Base-by-base conservation (phyloP, 1,139 yeast species). In the Debaryomycetaceae sp. region DNA sequence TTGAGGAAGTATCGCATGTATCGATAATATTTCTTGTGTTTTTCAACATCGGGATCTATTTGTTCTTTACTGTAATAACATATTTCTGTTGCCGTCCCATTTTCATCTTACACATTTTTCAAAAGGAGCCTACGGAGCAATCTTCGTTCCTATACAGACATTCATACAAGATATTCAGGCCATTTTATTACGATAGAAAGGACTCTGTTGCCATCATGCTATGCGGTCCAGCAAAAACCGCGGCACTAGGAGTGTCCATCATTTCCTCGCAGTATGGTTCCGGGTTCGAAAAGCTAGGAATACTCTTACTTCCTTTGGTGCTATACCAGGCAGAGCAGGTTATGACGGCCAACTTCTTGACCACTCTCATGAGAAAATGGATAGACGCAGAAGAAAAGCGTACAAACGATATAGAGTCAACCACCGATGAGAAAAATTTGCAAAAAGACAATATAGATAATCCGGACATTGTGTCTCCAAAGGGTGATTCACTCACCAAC, bases 221-320 rank as follows among this genome's bases (percentile, higher is more conserved):
- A 42, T 87, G 96, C 61, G 96, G 95, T 5, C 94, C 95, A 1
- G 95, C 96, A 4, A 88, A 88, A 58, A 87, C 96, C 0, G 96
- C 95, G 0, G 96, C 96, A 0, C 68, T 88, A 39, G 96, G 96
- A 34, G 95, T 88, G 1, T 85, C 95, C 1, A 69, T 88, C 41
- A 71, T 86, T 7, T 70, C 88, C 1, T 78, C 96, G 0, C 96
- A 88, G 59, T 88, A 87, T 57, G 94, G 95, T 6, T 63, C 79
- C 5, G 53, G 72, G 36, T 77, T 77, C 48, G 73, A 74, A 5
- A 68, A 79, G 47, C 66, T 87, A 46, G 96, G 96, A 17, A 76
- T 79, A 41, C 63, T 88, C 32, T 65, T 89, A 32, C 88, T 87
- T 5, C 94, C 96, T 0, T 69, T 88, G 55, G 95, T 87, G 9